Conservation (phyloP, 108 stramenopile species). For the Pseudonitzschia delicatissima region DNA sequence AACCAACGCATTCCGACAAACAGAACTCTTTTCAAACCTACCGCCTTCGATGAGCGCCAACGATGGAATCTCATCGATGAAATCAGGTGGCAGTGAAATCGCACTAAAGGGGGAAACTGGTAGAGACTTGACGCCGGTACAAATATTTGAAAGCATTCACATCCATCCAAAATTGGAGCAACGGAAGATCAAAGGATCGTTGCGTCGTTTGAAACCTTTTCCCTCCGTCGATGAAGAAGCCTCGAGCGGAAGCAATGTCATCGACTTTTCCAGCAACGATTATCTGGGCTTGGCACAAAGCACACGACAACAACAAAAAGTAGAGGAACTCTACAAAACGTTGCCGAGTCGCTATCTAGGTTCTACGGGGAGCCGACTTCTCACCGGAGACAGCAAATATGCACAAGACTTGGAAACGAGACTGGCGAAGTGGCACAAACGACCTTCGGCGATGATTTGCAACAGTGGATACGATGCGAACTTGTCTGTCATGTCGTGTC, state of each 20-base stretch:
- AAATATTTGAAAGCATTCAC: constrained; percentile 16
- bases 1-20: too few species aligned
- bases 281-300: constrained; percentile 92
- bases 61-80: not conserved
- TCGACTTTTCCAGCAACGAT: constrained; percentile 97
- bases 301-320: constrained; percentile 38
- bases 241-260: not conserved
- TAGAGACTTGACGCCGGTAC: constrained; percentile 5
- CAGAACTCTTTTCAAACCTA: too few species aligned
- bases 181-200: constrained; percentile 19
- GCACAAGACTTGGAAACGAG: constrained; percentile 67
- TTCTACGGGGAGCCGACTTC: constrained; percentile 90
- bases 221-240: not conserved
- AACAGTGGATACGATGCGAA: constrained; percentile 99
- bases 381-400: constrained; percentile 86
- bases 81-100: not conserved
- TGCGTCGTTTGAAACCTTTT: constrained; percentile 17
- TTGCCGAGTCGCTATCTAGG: constrained; percentile 39
- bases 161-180: constrained; percentile 19
- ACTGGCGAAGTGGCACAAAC: constrained; percentile 68
- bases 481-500: constrained; percentile 76
- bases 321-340: constrained; percentile 38
- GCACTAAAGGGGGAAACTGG: not conserved
- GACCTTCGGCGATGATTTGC: constrained; percentile 82
- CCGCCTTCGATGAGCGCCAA: too few species aligned